These are phyloP conservation scores for Trichophyton verrucosum DNA, from an alignment of 2,329 filamentous ascomycete genomes.

Conservation along the genomic window DNA sequence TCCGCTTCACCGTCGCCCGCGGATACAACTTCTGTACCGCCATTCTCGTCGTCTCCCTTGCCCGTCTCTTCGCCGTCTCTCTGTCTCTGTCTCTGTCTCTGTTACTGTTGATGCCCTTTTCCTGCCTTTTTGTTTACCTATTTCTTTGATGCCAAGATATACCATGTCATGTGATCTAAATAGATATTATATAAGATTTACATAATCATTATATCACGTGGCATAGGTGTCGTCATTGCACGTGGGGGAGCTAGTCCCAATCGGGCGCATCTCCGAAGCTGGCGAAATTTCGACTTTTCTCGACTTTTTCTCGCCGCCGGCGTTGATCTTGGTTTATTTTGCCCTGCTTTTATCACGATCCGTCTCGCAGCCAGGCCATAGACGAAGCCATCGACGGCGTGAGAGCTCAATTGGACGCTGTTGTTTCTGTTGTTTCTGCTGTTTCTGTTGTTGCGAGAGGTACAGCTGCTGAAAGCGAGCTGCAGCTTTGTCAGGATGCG, in stretches of 20 bases:
- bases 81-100: neutral
- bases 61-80: neutral
- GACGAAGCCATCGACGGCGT: too few species aligned
- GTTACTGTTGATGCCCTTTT: neutral
- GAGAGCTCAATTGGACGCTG: too few species aligned
- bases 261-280: neutral
- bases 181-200: neutral
- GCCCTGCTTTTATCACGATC: too few species aligned
- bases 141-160: neutral
- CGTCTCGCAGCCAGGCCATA: too few species aligned
- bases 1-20: conserved; percentile 72
- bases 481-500: conserved; percentile 51
- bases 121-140: neutral
- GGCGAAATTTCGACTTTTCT: neutral
- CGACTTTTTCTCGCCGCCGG: neutral
- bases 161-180: neutral
- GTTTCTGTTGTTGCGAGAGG: neutral
- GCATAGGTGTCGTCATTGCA: neutral
- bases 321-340: neutral
- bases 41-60: conserved; percentile 29
- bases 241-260: neutral
- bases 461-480: neutral
- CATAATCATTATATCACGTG: neutral
- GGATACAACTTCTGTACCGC: conserved; percentile 64
- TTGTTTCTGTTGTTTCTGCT: too few species aligned